phyloP scores from a whole-genome alignment of 345 rosid species.

The Dipteronia sinensis region DNA sequence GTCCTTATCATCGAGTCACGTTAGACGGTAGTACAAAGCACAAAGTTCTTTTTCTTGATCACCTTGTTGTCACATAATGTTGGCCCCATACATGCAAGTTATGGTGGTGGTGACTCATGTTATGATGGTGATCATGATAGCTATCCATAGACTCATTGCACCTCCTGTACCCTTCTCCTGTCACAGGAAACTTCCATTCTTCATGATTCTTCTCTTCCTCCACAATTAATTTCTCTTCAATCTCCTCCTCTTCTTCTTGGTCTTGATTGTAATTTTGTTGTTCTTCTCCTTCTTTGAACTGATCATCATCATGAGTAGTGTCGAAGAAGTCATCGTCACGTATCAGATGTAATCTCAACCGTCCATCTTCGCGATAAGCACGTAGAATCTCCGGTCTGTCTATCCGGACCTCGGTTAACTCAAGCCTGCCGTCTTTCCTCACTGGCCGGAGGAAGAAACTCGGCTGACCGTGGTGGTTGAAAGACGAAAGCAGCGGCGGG shows the following conservation, averaged over 20 bases:
- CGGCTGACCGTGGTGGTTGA: slow-evolving; percentile 59
- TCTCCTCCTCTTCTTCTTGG: slow-evolving; percentile 18
- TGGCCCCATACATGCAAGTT: slow-evolving; percentile 55
- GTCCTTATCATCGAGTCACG: too few relatives aligned
- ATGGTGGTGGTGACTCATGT: slow-evolving; percentile 32
- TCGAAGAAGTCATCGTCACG: neutral
- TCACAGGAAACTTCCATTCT: slow-evolving; percentile 41
- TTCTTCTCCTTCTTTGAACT: slow-evolving; percentile 30
- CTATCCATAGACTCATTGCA: slow-evolving; percentile 38
- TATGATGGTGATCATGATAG: slow-evolving; percentile 22
- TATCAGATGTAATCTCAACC: slow-evolving; percentile 64
- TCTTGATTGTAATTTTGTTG: slow-evolving; percentile 15
- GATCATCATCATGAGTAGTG: neutral
- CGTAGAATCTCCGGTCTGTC: slow-evolving; percentile 60
- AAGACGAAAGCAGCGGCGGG: slow-evolving; percentile 70
- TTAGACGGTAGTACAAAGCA: too few relatives aligned
- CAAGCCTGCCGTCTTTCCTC: slow-evolving; percentile 74
- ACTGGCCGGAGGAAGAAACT: slow-evolving; percentile 60
- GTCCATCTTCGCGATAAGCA: slow-evolving; percentile 57
- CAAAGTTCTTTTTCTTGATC: slow-evolving; percentile 8
- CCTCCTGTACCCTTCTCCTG: slow-evolving; percentile 41
- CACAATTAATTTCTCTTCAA: neutral
- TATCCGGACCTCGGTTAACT: slow-evolving; percentile 59
- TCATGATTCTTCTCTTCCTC: slow-evolving; percentile 14
- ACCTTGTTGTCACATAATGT: slow-evolving; percentile 66